phyloP scores from a whole-genome alignment of 495 filamentous ascomycete genomes.

The Rostrohypoxylon terebratum region DNA sequence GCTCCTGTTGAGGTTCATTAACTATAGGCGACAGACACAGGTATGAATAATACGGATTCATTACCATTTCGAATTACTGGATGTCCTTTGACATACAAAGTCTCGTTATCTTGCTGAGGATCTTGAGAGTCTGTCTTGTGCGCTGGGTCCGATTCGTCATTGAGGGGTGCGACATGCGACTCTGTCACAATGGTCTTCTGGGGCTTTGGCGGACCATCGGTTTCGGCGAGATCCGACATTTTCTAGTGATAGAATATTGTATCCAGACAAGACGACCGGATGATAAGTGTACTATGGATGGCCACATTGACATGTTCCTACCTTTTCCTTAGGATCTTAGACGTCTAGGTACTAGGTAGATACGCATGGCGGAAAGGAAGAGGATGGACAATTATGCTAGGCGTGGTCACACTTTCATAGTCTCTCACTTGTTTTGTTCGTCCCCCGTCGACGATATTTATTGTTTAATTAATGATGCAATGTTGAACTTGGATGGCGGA shows the following conservation, averaged over 20 bases:
- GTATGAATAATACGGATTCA: neutral
- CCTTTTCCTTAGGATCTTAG: neutral
- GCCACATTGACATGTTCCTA: neutral
- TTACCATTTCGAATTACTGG: conserved; percentile 36
- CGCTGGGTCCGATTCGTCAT: neutral
- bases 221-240: conserved; percentile 24
- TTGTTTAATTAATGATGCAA: conserved; percentile 16
- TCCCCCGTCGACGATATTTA: neutral
- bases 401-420: neutral
- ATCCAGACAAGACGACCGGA: neutral
- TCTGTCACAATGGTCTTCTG: conserved; percentile 21
- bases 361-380: neutral
- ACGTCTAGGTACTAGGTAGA: neutral
- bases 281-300: neutral
- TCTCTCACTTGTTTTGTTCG: neutral
- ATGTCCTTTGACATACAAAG: conserved; percentile 27
- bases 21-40: neutral
- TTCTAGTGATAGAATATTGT: neutral
- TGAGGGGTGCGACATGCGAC: neutral
- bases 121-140: neutral
- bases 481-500: conserved; percentile 22
- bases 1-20: conserved; percentile 15
- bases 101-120: conserved; percentile 14
- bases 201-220: neutral
- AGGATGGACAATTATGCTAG: neutral